phyloP scores from a whole-genome alignment of 2,329 filamentous ascomycete genomes.

The Diaporthe citri region DNA sequence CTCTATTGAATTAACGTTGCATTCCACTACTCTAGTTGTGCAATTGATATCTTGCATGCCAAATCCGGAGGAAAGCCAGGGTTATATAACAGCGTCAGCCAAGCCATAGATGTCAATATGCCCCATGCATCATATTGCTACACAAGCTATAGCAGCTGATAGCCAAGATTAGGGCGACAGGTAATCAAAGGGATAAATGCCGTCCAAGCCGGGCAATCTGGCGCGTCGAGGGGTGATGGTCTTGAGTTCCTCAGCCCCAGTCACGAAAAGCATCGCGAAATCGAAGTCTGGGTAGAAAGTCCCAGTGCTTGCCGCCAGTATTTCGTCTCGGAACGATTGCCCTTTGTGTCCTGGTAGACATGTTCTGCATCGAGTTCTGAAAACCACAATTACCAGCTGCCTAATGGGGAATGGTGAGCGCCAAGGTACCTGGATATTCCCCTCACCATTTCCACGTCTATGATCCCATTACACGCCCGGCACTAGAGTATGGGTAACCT shows the following conservation, averaged over 20 bases:
- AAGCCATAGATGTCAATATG: not conserved
- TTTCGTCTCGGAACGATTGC: slow-evolving; percentile 11
- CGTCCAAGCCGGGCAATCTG: not conserved
- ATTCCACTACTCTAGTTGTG: not conserved
- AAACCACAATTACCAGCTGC: not conserved
- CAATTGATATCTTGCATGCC: too few relatives aligned
- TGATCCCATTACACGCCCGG: slow-evolving; percentile 18
- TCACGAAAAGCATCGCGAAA: not conserved
- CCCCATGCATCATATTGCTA: not conserved
- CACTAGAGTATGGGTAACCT: not conserved
- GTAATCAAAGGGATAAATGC: not conserved
- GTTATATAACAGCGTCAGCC: not conserved
- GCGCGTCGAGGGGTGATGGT: not conserved
- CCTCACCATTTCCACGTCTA: slow-evolving; percentile 25
- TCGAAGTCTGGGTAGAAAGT: not conserved
- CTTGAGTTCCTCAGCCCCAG: not conserved
- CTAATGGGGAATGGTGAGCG: slow-evolving; percentile 5
- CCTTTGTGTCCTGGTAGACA: slow-evolving; percentile 13
- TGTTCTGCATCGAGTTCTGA: not conserved
- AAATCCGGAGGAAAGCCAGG: not conserved
- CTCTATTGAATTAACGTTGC: too few relatives aligned
- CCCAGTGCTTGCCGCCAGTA: too few relatives aligned
- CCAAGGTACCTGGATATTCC: not conserved
- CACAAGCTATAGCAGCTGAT: not conserved
- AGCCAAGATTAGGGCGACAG: slow-evolving; percentile 1